A percentile compares a stretch with the other conserved stretches of the same genome.
Conservation (phyloP, 345 rosid species). For the Reutealis trisperma region DNA sequence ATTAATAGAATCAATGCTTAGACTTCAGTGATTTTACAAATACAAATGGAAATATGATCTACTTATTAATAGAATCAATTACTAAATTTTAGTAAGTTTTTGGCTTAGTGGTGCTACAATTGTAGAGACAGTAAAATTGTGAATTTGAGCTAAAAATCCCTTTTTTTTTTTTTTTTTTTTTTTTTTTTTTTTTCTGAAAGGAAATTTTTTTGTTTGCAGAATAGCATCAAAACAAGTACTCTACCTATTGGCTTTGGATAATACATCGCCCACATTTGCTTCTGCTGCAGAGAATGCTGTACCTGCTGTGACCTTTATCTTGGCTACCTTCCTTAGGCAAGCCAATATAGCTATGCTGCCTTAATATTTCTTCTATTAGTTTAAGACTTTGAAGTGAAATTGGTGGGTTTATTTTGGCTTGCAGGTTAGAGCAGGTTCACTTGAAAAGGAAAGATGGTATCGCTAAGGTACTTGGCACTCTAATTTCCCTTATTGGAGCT, state of each 20-base stretch:
- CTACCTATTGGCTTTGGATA: slow-evolving; percentile 65
- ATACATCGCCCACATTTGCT: slow-evolving; percentile 66
- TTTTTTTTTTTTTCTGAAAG: not conserved
- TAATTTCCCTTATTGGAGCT: slow-evolving; percentile 58
- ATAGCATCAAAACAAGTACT: slow-evolving; percentile 64
- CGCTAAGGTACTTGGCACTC: slow-evolving; percentile 60
- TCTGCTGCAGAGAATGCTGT: slow-evolving; percentile 71
- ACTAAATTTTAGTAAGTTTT: too few relatives aligned
- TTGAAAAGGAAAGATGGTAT: slow-evolving; percentile 55
- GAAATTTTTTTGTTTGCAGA: slow-evolving; percentile 24
- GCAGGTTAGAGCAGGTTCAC: slow-evolving; percentile 60
- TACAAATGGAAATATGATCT: too few relatives aligned
- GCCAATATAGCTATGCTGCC: not conserved
- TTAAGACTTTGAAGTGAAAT: not conserved
- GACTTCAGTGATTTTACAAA: too few relatives aligned
- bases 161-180: too few relatives aligned
- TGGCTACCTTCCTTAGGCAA: slow-evolving; percentile 59
- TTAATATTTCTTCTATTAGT: not conserved
- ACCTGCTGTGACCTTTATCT: slow-evolving; percentile 65
- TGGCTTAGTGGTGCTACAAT: too few relatives aligned
- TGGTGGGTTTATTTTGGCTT: not conserved
- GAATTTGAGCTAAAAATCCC: too few relatives aligned
- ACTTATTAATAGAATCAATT: too few relatives aligned
- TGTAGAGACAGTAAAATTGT: too few relatives aligned
- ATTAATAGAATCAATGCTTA: too few relatives aligned